Evolutionary conservation across 2,329 filamentous ascomycete genomes (phyloP).

Genomic region (Ceratocystis albifundus): DNA sequence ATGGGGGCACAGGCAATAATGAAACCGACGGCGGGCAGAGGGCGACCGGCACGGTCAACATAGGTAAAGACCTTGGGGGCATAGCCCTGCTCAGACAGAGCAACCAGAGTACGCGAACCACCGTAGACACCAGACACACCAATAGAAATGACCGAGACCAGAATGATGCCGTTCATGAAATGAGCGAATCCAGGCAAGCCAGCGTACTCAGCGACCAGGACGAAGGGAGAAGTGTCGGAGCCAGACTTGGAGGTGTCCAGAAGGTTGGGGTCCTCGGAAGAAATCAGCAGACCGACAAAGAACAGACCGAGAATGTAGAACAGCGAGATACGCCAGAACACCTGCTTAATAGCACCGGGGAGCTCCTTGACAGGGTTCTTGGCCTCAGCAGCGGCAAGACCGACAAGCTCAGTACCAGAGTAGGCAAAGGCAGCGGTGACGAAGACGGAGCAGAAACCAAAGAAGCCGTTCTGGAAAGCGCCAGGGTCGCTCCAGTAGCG

Average conservation of each 20-base stretch:
- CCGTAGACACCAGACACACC: constrained; percentile 45
- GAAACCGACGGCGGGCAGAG: constrained; percentile 36
- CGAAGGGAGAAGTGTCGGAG: constrained; percentile 38
- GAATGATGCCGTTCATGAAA: constrained; percentile 45
- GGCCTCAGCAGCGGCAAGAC: constrained; percentile 58
- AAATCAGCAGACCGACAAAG: constrained; percentile 38
- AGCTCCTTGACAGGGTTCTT: constrained; percentile 57
- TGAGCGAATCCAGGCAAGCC: constrained; percentile 38
- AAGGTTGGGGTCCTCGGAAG: constrained; percentile 35
- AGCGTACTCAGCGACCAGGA: constrained; percentile 39
- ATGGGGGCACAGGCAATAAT: constrained; percentile 39
- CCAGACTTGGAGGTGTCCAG: constrained; percentile 31
- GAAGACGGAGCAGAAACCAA: constrained; percentile 57
- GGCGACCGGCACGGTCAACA: constrained; percentile 43
- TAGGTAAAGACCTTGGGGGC: constrained; percentile 44
- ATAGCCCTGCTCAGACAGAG: constrained; percentile 46
- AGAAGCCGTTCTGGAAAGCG: constrained; percentile 57
- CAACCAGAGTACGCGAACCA: constrained; percentile 44
- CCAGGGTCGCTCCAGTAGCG: constrained; percentile 36
- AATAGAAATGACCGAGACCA: constrained; percentile 44
- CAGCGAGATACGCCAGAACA: constrained; percentile 43
- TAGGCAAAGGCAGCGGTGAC: constrained; percentile 60
- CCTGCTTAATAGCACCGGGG: constrained; percentile 70
- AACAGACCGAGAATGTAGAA: constrained; percentile 42
- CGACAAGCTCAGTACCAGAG: constrained; percentile 56